Evolutionary conservation across 192 early-diverging fungal genomes (phyloP), one percentile per base, ranked within the genome.

Genomic region (Paraglomus brasilianum): DNA sequence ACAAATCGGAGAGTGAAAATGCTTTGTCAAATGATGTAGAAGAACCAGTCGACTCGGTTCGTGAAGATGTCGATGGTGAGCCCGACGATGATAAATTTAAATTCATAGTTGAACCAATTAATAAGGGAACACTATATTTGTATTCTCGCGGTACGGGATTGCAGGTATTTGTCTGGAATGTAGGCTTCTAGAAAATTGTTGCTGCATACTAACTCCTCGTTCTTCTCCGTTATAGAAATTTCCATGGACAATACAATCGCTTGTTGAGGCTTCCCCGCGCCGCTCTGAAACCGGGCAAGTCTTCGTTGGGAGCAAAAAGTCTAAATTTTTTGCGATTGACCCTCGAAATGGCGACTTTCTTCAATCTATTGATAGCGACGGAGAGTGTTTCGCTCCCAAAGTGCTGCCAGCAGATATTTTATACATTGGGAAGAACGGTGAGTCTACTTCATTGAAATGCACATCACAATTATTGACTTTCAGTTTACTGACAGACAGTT

Each of bases 71-170:
- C 5, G 21, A 53, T 8, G 56, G 41, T 10, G 66, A 63, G 24
- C 30, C 30, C 30, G 30, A 30, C 30, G 30, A 3, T 30, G 67
- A 72, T 17, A 59, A 82, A 52, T 81, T 85, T 63, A 74, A 85
- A 8, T 89, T 88, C 74, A 88, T 93, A 68, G 82, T 88, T 30
- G 92, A 93, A 65, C 92, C 92, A 14, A 76, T 77, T 11, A 86
- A 90, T 63, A 78, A 83, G 45, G 89, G 89, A 4, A 83, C 75
- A 22, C 72, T 93, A 1, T 93, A 89, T 76, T 75, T 83, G 24
- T 83, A 83, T 63, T 73, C 79, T 3, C 74, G 82, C 36, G 81
- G 80, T 0, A 71, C 75, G 22, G 75, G 74, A n/a, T 72, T 90
- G 8, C 76, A 82, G 83, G 89, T 90, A 86, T 65, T 53, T 53